Percentiles rank a stretch among this genome's conserved stretches.
Evolutionary conservation across 495 filamentous ascomycete genomes (phyloP).

Genomic region (Penicillium paradoxum): DNA sequence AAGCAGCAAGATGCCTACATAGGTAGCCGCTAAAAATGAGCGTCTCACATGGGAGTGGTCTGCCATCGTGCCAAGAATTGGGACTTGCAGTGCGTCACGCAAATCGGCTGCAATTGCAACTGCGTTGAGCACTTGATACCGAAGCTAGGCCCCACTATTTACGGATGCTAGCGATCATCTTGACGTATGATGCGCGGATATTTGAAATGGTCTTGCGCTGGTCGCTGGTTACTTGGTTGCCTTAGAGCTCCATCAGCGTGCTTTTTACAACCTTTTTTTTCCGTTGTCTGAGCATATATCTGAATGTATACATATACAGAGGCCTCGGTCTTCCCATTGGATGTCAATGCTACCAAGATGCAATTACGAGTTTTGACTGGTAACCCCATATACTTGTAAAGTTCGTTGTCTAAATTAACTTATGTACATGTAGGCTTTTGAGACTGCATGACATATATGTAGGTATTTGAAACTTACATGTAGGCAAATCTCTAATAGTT

Average conservation of each 20-base stretch:
- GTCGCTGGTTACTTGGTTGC: conserved; percentile 3
- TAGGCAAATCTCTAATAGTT: too few species aligned
- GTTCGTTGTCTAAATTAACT: too few species aligned
- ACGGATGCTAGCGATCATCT: not conserved
- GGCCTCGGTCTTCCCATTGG: not conserved
- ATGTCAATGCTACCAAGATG: too few species aligned
- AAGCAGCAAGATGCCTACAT: not conserved
- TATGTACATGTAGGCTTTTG: too few species aligned
- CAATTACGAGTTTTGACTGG: too few species aligned
- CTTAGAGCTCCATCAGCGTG: not conserved
- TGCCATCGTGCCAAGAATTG: not conserved
- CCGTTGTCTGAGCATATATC: conserved; percentile 1
- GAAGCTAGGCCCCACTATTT: not conserved
- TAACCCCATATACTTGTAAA: too few species aligned
- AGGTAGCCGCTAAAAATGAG: not conserved
- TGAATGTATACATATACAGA: conserved; percentile 17
- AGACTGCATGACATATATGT: too few species aligned
- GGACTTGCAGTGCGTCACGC: not conserved
- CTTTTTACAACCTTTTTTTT: conserved; percentile 1
- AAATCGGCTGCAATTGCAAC: not conserved
- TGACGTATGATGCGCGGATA: not conserved
- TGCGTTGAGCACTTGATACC: not conserved
- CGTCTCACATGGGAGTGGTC: not conserved
- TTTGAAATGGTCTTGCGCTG: not conserved
- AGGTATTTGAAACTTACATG: too few species aligned